Conservation (phyloP, 2,329 filamentous ascomycete species). For the Mycosphaerella sp. region DNA sequence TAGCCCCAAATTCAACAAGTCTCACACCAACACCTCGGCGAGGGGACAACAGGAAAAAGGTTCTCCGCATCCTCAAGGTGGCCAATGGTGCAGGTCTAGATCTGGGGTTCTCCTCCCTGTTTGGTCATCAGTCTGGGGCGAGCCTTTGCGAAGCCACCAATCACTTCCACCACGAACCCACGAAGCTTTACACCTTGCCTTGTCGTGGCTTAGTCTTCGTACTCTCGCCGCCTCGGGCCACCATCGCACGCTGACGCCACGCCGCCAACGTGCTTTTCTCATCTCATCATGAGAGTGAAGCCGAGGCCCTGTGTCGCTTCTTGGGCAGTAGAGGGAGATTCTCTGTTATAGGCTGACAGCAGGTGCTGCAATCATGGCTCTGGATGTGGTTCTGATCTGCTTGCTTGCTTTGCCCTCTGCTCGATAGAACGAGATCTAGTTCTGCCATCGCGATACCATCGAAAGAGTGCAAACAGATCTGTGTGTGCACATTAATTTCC, state of each 20-base stretch:
- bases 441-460: not conserved
- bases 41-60: not conserved
- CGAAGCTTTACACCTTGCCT: not conserved
- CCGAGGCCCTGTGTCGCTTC: constrained; percentile 3
- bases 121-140: not conserved
- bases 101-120: not conserved
- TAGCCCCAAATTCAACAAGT: no score
- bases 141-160: constrained; percentile 6
- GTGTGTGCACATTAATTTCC: not conserved
- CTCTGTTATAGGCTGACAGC: not conserved
- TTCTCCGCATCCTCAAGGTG: constrained; percentile 1
- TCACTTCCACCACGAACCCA: not conserved
- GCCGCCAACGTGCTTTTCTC: no score
- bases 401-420: constrained; percentile 1
- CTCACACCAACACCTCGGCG: constrained; percentile 2
- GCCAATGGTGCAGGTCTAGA: not conserved
- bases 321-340: not conserved
- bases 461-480: not conserved
- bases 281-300: no score
- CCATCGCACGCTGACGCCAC: not conserved
- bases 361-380: no score
- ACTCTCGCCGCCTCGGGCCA: not conserved
- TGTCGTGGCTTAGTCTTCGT: not conserved
- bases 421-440: no score
- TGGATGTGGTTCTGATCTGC: not conserved